phyloP scores from a whole-genome alignment of 495 filamentous ascomycete species.

The Podospora sp. region DNA sequence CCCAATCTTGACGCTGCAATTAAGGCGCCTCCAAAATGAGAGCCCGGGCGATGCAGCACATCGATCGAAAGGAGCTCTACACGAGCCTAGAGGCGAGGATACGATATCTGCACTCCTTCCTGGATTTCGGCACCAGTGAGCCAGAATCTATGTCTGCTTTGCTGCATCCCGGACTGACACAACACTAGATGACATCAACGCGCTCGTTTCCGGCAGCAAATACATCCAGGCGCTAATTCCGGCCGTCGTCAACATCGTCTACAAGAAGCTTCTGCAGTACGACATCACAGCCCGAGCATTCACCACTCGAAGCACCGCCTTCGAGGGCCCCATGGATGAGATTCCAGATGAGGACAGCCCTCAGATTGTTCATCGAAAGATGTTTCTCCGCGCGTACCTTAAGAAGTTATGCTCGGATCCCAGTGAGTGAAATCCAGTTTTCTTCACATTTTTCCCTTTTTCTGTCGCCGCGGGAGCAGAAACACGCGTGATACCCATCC shows the following conservation, averaged over 20 bases:
- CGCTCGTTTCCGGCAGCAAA: conserved; percentile 63
- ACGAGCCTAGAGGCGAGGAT: conserved; percentile 67
- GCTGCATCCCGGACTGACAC: background rate
- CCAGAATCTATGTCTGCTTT: background rate
- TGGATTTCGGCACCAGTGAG: conserved; percentile 71
- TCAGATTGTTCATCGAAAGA: conserved; percentile 73
- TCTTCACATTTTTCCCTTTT: no score
- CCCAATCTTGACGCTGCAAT: background rate
- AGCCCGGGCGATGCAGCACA: conserved; percentile 54
- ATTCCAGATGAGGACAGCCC: conserved; percentile 64
- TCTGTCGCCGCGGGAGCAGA: no score
- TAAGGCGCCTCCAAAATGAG: conserved; percentile 29
- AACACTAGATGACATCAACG: conserved; percentile 64
- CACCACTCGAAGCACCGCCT: conserved; percentile 65
- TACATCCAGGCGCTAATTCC: conserved; percentile 77
- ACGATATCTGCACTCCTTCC: conserved; percentile 69
- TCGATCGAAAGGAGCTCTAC: conserved; percentile 70
- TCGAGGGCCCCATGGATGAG: conserved; percentile 63
- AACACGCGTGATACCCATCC: no score
- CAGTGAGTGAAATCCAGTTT: no score
- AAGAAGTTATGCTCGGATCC: conserved; percentile 70
- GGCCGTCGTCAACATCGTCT: conserved; percentile 73
- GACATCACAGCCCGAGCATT: conserved; percentile 77
- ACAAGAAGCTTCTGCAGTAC: conserved; percentile 71
- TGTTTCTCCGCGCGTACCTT: conserved; percentile 73